phyloP scores from a whole-genome alignment of 202 grass and related monocot genomes.

The Bolboschoenoplectus hybrid region DNA sequence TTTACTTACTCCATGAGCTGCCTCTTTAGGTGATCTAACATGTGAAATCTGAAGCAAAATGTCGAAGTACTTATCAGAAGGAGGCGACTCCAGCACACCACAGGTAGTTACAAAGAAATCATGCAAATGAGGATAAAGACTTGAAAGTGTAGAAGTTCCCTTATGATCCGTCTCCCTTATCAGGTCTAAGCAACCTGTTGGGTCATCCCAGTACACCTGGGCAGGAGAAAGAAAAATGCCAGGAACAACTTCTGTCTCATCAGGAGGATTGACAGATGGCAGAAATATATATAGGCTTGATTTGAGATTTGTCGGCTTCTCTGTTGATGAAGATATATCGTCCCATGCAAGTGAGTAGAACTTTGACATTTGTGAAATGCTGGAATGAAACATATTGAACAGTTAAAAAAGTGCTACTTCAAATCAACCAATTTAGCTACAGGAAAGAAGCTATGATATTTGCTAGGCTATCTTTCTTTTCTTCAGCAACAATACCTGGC shows the following conservation, averaged over 20 bases:
- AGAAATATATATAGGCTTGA: conserved; percentile 40
- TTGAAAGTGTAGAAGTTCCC: conserved; percentile 27
- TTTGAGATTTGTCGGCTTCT: conserved; percentile 24
- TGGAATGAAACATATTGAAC: conserved; percentile 33
- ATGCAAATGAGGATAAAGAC: conserved; percentile 37
- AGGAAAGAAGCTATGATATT: conserved; percentile 4
- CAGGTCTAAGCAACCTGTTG: conserved; percentile 39
- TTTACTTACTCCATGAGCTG: conserved; percentile 41
- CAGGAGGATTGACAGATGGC: conserved; percentile 19
- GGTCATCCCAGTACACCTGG: conserved; percentile 38
- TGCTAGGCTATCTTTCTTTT: neutral
- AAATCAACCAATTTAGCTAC: neutral
- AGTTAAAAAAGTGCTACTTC: neutral
- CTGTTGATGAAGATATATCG: conserved; percentile 34
- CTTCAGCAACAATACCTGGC: conserved; percentile 35
- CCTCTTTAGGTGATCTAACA: conserved; percentile 32
- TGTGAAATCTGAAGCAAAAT: conserved; percentile 41
- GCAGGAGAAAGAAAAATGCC: conserved; percentile 34
- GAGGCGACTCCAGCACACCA: conserved; percentile 37
- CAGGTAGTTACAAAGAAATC: conserved; percentile 45
- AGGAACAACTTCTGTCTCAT: conserved; percentile 23
- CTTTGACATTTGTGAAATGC: conserved; percentile 43
- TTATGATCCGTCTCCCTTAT: neutral
- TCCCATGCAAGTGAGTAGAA: conserved; percentile 33
- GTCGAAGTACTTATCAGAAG: conserved; percentile 37